These are phyloP conservation scores for Farysia itapuensis DNA, from an alignment of 1,284 basidiomycete genomes.

Conservation along the genomic window DNA sequence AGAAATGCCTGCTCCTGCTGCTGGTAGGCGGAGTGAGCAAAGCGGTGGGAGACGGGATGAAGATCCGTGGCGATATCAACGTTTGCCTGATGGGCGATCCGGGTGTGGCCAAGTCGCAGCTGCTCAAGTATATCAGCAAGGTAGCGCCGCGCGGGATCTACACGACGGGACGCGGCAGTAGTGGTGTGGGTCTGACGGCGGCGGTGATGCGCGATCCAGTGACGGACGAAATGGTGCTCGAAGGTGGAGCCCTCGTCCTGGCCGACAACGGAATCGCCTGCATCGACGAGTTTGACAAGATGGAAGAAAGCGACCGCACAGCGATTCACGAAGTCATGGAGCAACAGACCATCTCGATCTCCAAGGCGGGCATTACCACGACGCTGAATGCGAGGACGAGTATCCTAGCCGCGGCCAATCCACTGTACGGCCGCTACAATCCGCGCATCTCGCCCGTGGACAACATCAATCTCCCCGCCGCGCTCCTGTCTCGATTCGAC, in stretches of 20 bases:
- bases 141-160: constrained; percentile 96
- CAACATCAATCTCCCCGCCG: constrained; percentile 98
- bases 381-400: constrained; percentile 98
- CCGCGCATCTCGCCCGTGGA: constrained; percentile 95
- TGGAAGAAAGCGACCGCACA: constrained; percentile 96
- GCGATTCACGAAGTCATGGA: constrained; percentile 99
- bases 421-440: constrained; percentile 96
- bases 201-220: constrained; percentile 99
- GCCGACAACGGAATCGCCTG: constrained; percentile 99
- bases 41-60: constrained; percentile 93
- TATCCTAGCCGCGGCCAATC: constrained; percentile 96
- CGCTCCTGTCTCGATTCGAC: constrained; percentile 92
- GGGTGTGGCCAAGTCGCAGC: constrained; percentile 97
- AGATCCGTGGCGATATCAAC: constrained; percentile 96
- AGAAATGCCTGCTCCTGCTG: constrained; percentile 91
- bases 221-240: constrained; percentile 98
- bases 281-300: constrained; percentile 99
- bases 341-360: constrained; percentile 98
- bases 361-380: constrained; percentile 98
- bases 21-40: constrained; percentile 96
- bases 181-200: constrained; percentile 95
- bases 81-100: constrained; percentile 99
- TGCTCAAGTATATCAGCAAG: constrained; percentile 98
- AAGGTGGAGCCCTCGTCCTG: constrained; percentile 96
- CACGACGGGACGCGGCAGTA: constrained; percentile 96